phyloP scores from a whole-genome alignment of 208 protist species.

The Leishmania lainsoni region DNA sequence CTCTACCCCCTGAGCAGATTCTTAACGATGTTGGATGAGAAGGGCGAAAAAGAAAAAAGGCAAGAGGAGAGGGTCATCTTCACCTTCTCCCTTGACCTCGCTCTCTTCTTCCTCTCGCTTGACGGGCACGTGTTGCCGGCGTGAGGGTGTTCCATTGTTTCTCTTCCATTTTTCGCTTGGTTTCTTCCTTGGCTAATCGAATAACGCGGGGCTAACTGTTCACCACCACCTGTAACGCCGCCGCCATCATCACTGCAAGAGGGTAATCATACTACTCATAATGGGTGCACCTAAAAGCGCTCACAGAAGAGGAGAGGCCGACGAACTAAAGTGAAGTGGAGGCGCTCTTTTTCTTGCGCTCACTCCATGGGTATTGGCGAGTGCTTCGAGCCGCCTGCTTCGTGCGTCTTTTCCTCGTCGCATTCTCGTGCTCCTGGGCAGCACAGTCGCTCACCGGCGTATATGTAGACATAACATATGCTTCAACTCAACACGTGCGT shows the following conservation, averaged over 20 bases:
- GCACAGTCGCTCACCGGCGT: not conserved
- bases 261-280: not conserved
- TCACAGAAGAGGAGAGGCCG: not conserved
- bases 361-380: not conserved
- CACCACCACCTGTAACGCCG: not conserved
- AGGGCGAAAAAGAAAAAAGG: not conserved
- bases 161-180: not conserved
- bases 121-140: not conserved
- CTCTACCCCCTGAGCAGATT: not conserved
- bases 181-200: not conserved
- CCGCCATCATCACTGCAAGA: not conserved
- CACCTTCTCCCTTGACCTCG: not conserved
- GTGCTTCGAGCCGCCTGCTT: not conserved
- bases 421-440: not conserved
- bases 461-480: not conserved
- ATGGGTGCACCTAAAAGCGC: not conserved
- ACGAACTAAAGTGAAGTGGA: not conserved
- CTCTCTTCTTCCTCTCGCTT: not conserved
- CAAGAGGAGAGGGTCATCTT: not conserved
- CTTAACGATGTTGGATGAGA: not conserved
- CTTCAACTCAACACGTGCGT: not conserved
- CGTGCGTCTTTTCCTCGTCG: too few relatives aligned
- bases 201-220: slow-evolving; percentile 2
- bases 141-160: not conserved
- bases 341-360: not conserved